Percentiles rank a stretch among this genome's conserved stretches.
Evolutionary conservation across 2,329 filamentous ascomycete genomes (phyloP).

Genomic region (Geosmithia flava): DNA sequence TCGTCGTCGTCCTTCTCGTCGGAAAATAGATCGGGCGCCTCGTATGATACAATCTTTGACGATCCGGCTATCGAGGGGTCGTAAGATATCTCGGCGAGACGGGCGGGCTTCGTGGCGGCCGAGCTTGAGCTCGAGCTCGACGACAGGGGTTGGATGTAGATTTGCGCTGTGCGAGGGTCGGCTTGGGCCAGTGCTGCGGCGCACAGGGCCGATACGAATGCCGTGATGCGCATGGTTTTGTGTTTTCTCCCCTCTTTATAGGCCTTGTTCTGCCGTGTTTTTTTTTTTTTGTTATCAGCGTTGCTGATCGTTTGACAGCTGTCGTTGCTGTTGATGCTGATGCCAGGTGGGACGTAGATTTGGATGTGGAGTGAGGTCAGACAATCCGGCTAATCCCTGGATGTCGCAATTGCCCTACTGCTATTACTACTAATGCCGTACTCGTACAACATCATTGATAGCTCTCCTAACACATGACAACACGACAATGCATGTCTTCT

Average conservation of each 20-base stretch:
- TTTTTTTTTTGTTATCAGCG: not conserved
- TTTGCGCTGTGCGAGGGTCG: slow-evolving; percentile 30
- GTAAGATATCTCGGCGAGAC: slow-evolving; percentile 46
- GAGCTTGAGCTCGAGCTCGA: slow-evolving; percentile 6
- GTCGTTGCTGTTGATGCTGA: not conserved
- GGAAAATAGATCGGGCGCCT: slow-evolving; percentile 38
- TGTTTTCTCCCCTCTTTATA: no score
- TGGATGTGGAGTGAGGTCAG: not conserved
- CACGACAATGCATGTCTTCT: no score
- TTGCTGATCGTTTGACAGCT: not conserved
- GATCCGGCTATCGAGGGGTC: slow-evolving; percentile 31
- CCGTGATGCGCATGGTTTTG: slow-evolving; percentile 25
- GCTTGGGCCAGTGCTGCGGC: slow-evolving; percentile 25
- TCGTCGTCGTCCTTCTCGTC: slow-evolving; percentile 24
- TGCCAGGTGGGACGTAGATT: not conserved
- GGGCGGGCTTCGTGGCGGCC: slow-evolving; percentile 15
- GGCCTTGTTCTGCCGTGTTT: not conserved
- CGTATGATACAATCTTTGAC: slow-evolving; percentile 35
- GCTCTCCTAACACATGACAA: not conserved
- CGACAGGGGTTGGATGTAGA: slow-evolving; percentile 41
- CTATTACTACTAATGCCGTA: no score
- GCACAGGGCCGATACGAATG: slow-evolving; percentile 28
- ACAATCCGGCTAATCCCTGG: not conserved
- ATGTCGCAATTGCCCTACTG: not conserved
- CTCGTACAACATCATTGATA: not conserved